These are phyloP conservation scores for Endotrypanum monterogeii DNA, from an alignment of 208 protist species.

Conservation along the genomic window DNA sequence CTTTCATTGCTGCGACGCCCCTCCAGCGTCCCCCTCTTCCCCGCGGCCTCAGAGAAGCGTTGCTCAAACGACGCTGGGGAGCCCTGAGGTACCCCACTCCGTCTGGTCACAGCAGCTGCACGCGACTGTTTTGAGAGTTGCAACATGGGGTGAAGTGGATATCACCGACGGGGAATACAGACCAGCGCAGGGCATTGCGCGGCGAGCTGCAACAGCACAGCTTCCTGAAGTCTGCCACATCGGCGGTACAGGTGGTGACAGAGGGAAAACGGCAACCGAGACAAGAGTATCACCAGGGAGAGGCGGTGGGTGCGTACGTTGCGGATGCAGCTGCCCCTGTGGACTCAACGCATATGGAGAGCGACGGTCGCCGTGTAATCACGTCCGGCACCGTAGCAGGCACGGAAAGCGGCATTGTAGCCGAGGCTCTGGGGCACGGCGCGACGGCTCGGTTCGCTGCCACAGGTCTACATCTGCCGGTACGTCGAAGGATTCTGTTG, in stretches of 20 bases:
- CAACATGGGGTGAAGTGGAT: conserved; percentile 54
- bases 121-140: conserved; percentile 34
- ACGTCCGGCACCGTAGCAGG: neutral
- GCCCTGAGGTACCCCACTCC: neutral
- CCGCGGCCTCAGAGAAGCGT: neutral
- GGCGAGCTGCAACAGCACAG: conserved; percentile 15
- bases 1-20: neutral
- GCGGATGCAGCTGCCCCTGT: neutral
- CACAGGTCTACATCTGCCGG: neutral
- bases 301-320: neutral
- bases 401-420: neutral
- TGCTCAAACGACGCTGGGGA: neutral
- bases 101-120: conserved; percentile 22
- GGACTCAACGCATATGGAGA: neutral
- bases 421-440: neutral
- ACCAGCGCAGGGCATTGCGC: conserved; percentile 9
- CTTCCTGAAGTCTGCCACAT: conserved; percentile 13
- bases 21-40: neutral
- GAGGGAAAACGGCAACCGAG: neutral
- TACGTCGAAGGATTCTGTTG: neutral
- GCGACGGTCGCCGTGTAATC: neutral
- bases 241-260: neutral
- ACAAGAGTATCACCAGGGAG: neutral
- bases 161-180: conserved; percentile 48
- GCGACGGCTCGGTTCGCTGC: neutral